Base-by-base conservation (phyloP, 2,329 filamentous ascomycete genomes). In the Fusarium lyarnte region DNA sequence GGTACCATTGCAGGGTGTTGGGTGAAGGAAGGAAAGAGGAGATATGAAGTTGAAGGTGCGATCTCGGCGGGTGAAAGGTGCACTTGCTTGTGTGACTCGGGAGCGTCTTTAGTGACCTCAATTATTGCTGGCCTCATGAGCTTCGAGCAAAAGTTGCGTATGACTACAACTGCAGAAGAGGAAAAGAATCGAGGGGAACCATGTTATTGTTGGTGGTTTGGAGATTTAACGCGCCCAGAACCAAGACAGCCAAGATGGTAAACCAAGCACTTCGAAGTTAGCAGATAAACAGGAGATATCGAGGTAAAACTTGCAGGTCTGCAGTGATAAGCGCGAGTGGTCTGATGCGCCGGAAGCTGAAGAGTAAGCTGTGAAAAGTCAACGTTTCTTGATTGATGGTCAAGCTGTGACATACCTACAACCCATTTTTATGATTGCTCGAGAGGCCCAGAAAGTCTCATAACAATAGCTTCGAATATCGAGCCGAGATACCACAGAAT, bases 1-100 rank as follows among this genome's bases (percentile, higher is more conserved):
- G 29, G 25, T 29, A 3, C 0, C 3, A 29, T 16, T 12, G 17
- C 25, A 14, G 21, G 19, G 43, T 9, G 1, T 21, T 8, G 11
- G 43, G 19, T 11, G 13, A 21, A 46, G 2, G 25, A 46, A 21
- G 17, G 25, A 29, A n/a, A 29, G 19, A 5, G 13, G 5, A 13
- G 19, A 16, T 7, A 19, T 27, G 23, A 53, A 21, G 13, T 35
- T n/a, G 31, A 29, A 38, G 19, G 6, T 21, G 9, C 6, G 3
- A n/a, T 9, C 16, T 52, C 12, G 2, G n/a, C 17, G 4, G 23
- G 23, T 25, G 19, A 53, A 23, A 19, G 51, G 13, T 33, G n/a
- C 6, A 17, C 9, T 6, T 42, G 25, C 14, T 29, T 31, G 5
- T n/a, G 33, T 41, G 16, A 10, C 16, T 41, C 14, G 23, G 29